Conservation (phyloP, 176 grass and related monocot species). For the Raddia distichophylla region DNA sequence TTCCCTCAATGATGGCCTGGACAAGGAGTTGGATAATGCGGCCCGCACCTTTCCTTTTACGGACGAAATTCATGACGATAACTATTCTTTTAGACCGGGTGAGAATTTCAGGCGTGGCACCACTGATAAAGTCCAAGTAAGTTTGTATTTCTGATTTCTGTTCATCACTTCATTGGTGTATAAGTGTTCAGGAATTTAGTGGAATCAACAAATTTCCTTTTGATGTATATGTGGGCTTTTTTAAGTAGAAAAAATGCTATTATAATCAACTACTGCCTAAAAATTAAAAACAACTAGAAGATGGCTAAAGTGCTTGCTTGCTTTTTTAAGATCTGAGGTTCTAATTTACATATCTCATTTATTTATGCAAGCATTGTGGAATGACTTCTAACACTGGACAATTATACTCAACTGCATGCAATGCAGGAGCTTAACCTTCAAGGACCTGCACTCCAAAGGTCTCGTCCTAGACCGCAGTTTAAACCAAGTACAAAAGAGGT, state of each 20-base stretch:
- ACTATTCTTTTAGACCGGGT: slow-evolving; percentile 67
- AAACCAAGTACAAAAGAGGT: slow-evolving; percentile 76
- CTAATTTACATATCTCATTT: slow-evolving; percentile 15
- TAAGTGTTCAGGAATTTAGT: not conserved
- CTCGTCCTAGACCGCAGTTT: slow-evolving; percentile 52
- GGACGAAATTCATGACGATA: slow-evolving; percentile 48
- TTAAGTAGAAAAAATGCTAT: slow-evolving; percentile 22
- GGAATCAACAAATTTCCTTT: not conserved
- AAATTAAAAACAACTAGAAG: slow-evolving; percentile 3
- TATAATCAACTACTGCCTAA: not conserved
- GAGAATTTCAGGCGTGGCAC: slow-evolving; percentile 52
- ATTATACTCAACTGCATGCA: slow-evolving; percentile 42
- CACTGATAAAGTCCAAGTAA: slow-evolving; percentile 69
- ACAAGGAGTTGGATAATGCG: slow-evolving; percentile 41
- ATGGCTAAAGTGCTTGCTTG: not conserved
- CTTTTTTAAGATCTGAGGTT: slow-evolving; percentile 1
- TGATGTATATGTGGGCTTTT: slow-evolving; percentile 23
- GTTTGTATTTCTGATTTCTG: not conserved
- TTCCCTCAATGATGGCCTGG: slow-evolving; percentile 74
- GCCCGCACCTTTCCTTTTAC: slow-evolving; percentile 46
- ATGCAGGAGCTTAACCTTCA: slow-evolving; percentile 86
- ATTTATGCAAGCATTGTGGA: slow-evolving; percentile 17
- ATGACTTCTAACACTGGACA: slow-evolving; percentile 21
- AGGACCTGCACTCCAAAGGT: slow-evolving; percentile 58
- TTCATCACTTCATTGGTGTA: slow-evolving; percentile 14